phyloP scores from a whole-genome alignment of 2,329 filamentous ascomycete species.

The Microdochium trichocladiopsis region DNA sequence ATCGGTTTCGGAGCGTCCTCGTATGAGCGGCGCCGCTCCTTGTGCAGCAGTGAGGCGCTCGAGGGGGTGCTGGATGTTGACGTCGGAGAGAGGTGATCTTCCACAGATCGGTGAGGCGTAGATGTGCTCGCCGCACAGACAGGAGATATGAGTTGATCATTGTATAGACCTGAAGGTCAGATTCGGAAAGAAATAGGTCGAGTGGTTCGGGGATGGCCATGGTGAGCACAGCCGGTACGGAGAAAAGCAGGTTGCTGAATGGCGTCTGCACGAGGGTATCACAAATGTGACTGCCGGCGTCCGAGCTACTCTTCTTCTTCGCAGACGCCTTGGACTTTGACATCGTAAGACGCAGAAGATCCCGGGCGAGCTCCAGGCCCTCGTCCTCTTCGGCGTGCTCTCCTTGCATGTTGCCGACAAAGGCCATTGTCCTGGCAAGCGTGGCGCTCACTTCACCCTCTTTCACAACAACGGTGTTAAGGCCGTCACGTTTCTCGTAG shows the following conservation, averaged over 20 bases:
- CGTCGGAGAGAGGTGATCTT: constrained; percentile 72
- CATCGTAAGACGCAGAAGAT: constrained; percentile 63
- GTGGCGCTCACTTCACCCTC: constrained; percentile 79
- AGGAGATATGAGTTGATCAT: constrained; percentile 83
- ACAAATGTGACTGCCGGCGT: constrained; percentile 16
- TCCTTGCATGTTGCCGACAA: constrained; percentile 67
- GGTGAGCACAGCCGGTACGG: constrained; percentile 63
- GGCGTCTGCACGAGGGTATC: constrained; percentile 39
- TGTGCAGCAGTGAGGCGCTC: constrained; percentile 55
- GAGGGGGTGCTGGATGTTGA: constrained; percentile 66
- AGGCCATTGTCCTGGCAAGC: constrained; percentile 70
- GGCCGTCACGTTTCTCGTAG: constrained; percentile 48
- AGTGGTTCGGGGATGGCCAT: constrained; percentile 72
- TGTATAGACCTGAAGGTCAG: constrained; percentile 74
- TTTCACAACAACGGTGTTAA: constrained; percentile 66
- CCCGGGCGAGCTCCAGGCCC: constrained; percentile 73
- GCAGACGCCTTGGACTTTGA: constrained; percentile 38
- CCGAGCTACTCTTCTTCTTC: constrained; percentile 27
- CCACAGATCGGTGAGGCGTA: constrained; percentile 81
- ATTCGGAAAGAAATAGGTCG: constrained; percentile 75
- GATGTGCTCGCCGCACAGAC: constrained; percentile 76
- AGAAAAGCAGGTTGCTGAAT: constrained; percentile 79
- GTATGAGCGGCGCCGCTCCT: constrained; percentile 54
- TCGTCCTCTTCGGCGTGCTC: constrained; percentile 72
- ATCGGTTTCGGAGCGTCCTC: constrained; percentile 54